phyloP scores from a whole-genome alignment of 148 eudicot genomes.

The Amaranthus palmeri region DNA sequence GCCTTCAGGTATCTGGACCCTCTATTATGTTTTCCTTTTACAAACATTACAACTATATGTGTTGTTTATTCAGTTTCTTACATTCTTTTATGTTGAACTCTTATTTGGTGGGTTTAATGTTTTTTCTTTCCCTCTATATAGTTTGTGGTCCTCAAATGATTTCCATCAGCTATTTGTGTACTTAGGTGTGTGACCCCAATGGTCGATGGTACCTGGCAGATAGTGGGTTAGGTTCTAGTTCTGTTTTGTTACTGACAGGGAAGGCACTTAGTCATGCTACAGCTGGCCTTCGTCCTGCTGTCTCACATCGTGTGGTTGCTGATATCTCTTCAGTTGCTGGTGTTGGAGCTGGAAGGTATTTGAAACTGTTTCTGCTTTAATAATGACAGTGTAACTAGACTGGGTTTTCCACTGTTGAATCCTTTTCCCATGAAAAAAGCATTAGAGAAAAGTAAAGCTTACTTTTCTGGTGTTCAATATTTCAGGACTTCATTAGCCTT shows the following conservation, averaged over 20 bases:
- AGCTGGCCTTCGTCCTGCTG: constrained; percentile 88
- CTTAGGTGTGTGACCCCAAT: constrained; percentile 87
- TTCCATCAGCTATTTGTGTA: constrained; percentile 19
- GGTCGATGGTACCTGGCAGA: constrained; percentile 92
- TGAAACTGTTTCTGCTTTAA: background rate
- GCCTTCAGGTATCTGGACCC: constrained; percentile 59
- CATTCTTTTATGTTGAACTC: background rate
- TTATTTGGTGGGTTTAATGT: background rate
- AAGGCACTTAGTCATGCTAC: constrained; percentile 90
- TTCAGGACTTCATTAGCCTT: constrained; percentile 79
- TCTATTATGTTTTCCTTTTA: background rate
- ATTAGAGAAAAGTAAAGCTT: background rate
- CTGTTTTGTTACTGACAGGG: constrained; percentile 69
- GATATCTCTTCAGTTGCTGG: constrained; percentile 37
- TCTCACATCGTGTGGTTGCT: constrained; percentile 52
- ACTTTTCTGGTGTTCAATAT: constrained; percentile 4
- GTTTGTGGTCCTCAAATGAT: constrained; percentile 22
- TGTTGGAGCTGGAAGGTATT: constrained; percentile 59
- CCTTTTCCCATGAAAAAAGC: background rate
- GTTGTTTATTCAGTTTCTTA: background rate
- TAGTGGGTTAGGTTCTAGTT: constrained; percentile 55
- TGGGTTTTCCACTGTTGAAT: background rate
- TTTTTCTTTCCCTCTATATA: background rate
- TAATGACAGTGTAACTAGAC: background rate
- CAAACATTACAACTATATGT: background rate